These are phyloP conservation scores for Cladophialophora carrionii DNA, from an alignment of 2,329 filamentous ascomycete genomes.

Conservation along the genomic window DNA sequence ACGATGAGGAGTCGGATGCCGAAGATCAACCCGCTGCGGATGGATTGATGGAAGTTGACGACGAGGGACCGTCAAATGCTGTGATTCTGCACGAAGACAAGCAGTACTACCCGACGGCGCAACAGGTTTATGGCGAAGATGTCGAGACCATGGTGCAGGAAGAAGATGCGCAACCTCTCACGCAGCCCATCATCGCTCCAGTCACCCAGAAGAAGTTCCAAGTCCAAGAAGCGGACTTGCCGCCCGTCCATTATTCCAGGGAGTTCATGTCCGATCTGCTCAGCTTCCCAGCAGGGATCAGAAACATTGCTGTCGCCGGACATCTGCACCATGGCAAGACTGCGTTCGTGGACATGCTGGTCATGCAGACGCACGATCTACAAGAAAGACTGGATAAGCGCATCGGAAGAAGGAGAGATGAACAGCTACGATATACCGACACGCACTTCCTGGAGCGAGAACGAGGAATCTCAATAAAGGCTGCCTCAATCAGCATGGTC, in stretches of 20 bases:
- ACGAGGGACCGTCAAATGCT: slow-evolving; percentile 89
- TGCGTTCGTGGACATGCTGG: slow-evolving; percentile 96
- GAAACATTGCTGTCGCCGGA: slow-evolving; percentile 88
- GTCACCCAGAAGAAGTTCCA: slow-evolving; percentile 95
- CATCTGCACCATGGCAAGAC: slow-evolving; percentile 98
- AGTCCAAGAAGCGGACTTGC: slow-evolving; percentile 87
- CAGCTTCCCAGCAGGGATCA: slow-evolving; percentile 91
- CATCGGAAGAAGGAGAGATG: slow-evolving; percentile 78
- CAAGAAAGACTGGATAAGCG: slow-evolving; percentile 76
- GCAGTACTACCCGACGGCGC: slow-evolving; percentile 97
- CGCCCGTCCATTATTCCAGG: slow-evolving; percentile 82
- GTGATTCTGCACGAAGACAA: slow-evolving; percentile 99
- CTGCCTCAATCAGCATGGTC: slow-evolving; percentile 91
- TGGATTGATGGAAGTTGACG: slow-evolving; percentile 91
- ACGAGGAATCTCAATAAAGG: slow-evolving; percentile 86
- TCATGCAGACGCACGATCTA: slow-evolving; percentile 91
- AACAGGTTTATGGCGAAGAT: slow-evolving; percentile 90
- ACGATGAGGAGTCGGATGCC: slow-evolving; percentile 70
- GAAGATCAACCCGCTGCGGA: slow-evolving; percentile 65
- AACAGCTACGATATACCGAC: slow-evolving; percentile 93
- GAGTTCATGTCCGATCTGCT: slow-evolving; percentile 94
- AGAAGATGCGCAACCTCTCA: slow-evolving; percentile 91
- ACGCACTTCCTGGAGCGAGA: slow-evolving; percentile 86
- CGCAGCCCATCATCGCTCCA: slow-evolving; percentile 90
- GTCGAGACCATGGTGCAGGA: slow-evolving; percentile 96